Conservation (phyloP, 1,139 yeast species). For the Candida pseudoviswanathii region DNA sequence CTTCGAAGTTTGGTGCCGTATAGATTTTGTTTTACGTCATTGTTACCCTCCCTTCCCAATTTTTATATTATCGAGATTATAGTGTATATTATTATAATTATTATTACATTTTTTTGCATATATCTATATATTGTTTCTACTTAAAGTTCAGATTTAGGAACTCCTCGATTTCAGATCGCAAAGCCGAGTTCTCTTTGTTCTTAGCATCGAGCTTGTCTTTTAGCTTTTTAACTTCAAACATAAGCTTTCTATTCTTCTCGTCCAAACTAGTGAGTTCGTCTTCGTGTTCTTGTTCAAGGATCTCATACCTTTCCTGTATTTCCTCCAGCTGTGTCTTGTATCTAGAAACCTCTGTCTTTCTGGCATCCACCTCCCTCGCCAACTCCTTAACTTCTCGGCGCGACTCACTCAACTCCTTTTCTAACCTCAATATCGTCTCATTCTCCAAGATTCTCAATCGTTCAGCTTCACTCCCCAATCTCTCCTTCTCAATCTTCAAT, state of each 20-base stretch:
- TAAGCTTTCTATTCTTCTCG: background rate
- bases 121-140: background rate
- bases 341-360: background rate
- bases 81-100: background rate
- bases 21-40: background rate
- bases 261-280: background rate
- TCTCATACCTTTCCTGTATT: background rate
- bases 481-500: background rate
- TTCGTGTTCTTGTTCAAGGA: background rate
- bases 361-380: background rate
- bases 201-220: constrained; percentile 1
- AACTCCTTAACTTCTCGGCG: background rate
- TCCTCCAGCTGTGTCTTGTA: background rate
- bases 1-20: constrained; percentile 2
- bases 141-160: constrained; percentile 4
- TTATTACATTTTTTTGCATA: background rate
- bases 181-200: background rate
- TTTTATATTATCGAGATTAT: background rate
- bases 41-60: background rate
- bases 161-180: constrained; percentile 2
- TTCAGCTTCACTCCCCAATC: background rate
- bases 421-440: background rate
- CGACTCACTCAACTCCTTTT: background rate
- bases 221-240: background rate
- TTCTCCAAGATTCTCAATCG: background rate